Base-by-base conservation (phyloP, 1,139 yeast species). In the Pichia sp. region DNA sequence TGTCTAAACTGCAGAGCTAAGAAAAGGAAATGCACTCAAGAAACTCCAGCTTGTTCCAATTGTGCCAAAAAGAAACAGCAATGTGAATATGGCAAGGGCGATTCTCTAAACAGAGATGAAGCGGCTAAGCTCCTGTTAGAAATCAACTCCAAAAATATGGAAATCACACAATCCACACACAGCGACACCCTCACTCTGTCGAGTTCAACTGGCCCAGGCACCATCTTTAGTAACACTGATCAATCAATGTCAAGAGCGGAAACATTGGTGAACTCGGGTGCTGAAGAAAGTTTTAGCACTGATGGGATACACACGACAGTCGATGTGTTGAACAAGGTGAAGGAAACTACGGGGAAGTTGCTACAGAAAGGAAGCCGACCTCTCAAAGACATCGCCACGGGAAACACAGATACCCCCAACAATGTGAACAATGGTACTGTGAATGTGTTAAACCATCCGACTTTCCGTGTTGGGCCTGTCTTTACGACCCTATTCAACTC, bases 401-500 rank as follows among this genome's bases (percentile, higher is more conserved):
- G 12, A 6, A n/a, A 23, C 12, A 23, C n/a, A 4, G 14, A 23
- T 15, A 13, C n/a, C n/a, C n/a, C 4, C 6, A 23, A 23, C 14
- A 11, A 23, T 23, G 3, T 3, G 5, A 23, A n/a, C 14, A 23
- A n/a, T 10, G 14, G 14, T 23, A 23, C n/a, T 25, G 16, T 8
- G 17, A 15, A 17, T 13, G 22, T 18, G 16, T 14, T 25, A 25
- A 18, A 25, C n/a, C 34, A 29, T 12, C 50, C 50, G 3, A 19
- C 35, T 5, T 27, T 38, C 27, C 38, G 53, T 28, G 27, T 30
- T 3, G 52, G 52, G 6, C 35, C 48, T 5, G 51, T 40, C 1
- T 49, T 36, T 29, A 49, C 53, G 3, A 46, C 41, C 14, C 27
- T 48, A 14, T 34, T 49, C 22, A 40, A 36, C 17, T 39, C 50